A percentile compares a stretch with the other conserved stretches of the same genome.
Evolutionary conservation across 805 yeast species (phyloP).

Genomic region (Torulaspora indica): DNA sequence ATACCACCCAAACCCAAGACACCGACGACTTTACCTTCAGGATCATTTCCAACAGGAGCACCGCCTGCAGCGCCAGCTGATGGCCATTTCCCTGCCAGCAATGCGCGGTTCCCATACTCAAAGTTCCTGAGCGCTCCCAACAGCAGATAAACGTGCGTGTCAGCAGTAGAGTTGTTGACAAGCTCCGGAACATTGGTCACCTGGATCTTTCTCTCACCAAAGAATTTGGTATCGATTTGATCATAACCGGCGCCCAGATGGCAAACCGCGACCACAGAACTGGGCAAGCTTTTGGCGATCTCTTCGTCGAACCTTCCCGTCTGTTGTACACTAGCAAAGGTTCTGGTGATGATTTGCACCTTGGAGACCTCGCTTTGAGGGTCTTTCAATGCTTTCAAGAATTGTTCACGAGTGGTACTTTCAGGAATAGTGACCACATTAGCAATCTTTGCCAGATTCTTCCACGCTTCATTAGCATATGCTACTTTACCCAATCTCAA

Average conservation of each 20-base stretch:
- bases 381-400: constrained; percentile 32
- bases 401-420: constrained; percentile 37
- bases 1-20: constrained; percentile 87
- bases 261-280: constrained; percentile 46
- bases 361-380: constrained; percentile 33
- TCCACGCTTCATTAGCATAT: constrained; percentile 66
- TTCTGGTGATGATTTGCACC: constrained; percentile 43
- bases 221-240: constrained; percentile 56
- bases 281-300: constrained; percentile 50
- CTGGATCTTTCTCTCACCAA: constrained; percentile 51
- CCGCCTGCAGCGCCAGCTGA: constrained; percentile 54
- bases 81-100: constrained; percentile 62
- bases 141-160: constrained; percentile 58
- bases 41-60: constrained; percentile 64
- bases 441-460: constrained; percentile 43
- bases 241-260: constrained; percentile 78
- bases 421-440: constrained; percentile 47
- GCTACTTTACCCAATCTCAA: constrained; percentile 58
- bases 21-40: constrained; percentile 71
- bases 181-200: constrained; percentile 63
- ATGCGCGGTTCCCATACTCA: constrained; percentile 50
- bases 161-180: constrained; percentile 70
- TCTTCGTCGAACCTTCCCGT: constrained; percentile 69
- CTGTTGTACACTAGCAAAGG: constrained; percentile 46
- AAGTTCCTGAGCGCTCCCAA: constrained; percentile 65